These are phyloP conservation scores for Mortierella claussenii DNA, from an alignment of 192 early-diverging fungal genomes.

Conservation along the genomic window DNA sequence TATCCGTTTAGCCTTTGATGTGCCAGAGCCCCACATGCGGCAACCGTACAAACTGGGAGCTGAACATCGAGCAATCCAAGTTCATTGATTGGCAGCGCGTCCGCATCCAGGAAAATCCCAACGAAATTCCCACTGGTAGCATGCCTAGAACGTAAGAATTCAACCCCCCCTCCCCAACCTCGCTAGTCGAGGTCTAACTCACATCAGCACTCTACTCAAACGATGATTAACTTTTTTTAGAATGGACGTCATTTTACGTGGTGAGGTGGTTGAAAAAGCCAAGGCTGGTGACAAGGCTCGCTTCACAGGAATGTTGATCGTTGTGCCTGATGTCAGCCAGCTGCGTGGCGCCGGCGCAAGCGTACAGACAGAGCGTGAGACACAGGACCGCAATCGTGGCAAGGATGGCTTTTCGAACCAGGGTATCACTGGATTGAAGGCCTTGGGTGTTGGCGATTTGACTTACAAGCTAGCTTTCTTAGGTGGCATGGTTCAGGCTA, in stretches of 20 bases:
- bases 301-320: slow-evolving; percentile 91
- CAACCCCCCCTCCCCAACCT: no score
- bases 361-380: slow-evolving; percentile 42
- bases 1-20: slow-evolving; percentile 85
- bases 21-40: slow-evolving; percentile 86
- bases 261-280: slow-evolving; percentile 91
- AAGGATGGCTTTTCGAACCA: slow-evolving; percentile 73
- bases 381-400: slow-evolving; percentile 51
- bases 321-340: slow-evolving; percentile 90
- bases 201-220: no score
- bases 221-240: no score
- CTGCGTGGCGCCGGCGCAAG: slow-evolving; percentile 77
- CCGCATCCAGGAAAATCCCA: slow-evolving; percentile 94
- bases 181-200: no score
- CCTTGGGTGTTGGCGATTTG: slow-evolving; percentile 90
- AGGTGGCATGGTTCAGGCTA: slow-evolving; percentile 80
- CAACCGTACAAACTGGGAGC: slow-evolving; percentile 82
- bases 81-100: slow-evolving; percentile 99
- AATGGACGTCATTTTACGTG: slow-evolving; percentile 94
- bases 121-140: slow-evolving; percentile 95
- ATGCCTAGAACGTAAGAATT: slow-evolving; percentile 89
- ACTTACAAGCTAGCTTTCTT: slow-evolving; percentile 95
- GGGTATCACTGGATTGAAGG: slow-evolving; percentile 86
- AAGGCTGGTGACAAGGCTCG: slow-evolving; percentile 95
- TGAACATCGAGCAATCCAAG: slow-evolving; percentile 83